A percentile compares a stretch with the other conserved stretches of the same genome.
Conservation (phyloP, 805 yeast genomes). For the Saturnispora zaruensis region DNA sequence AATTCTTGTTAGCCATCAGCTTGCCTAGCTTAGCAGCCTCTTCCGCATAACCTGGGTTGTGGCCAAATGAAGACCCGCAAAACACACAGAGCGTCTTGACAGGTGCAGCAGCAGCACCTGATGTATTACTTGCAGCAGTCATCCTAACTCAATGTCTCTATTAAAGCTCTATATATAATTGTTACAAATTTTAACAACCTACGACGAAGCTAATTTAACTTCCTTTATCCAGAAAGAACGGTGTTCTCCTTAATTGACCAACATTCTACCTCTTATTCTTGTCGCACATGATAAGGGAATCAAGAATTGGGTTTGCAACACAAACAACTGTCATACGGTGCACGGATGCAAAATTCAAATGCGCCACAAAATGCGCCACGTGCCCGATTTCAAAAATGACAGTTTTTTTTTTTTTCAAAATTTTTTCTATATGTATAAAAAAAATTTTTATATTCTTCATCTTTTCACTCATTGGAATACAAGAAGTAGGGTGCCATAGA, state of each 20-base stretch:
- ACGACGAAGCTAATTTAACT: neutral
- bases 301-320: neutral
- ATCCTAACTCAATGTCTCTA: neutral
- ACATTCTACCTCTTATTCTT: neutral
- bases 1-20: slow-evolving; percentile 45
- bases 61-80: slow-evolving; percentile 79
- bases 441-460: neutral
- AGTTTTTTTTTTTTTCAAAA: neutral
- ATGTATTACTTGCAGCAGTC: neutral
- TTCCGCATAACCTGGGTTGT: slow-evolving; percentile 37
- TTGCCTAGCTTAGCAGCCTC: slow-evolving; percentile 55
- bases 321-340: neutral
- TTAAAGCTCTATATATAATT: neutral
- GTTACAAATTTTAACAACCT: neutral
- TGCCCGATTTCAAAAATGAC: neutral
- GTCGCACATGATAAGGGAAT: neutral
- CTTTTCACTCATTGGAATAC: neutral
- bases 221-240: neutral
- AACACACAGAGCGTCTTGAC: slow-evolving; percentile 64
- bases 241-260: neutral
- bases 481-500: neutral
- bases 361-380: neutral
- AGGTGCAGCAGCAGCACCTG: slow-evolving; percentile 9
- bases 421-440: neutral
- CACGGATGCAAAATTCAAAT: neutral